phyloP scores from a whole-genome alignment of 495 filamentous ascomycete species.

The Trichodelitschia bisporula region DNA sequence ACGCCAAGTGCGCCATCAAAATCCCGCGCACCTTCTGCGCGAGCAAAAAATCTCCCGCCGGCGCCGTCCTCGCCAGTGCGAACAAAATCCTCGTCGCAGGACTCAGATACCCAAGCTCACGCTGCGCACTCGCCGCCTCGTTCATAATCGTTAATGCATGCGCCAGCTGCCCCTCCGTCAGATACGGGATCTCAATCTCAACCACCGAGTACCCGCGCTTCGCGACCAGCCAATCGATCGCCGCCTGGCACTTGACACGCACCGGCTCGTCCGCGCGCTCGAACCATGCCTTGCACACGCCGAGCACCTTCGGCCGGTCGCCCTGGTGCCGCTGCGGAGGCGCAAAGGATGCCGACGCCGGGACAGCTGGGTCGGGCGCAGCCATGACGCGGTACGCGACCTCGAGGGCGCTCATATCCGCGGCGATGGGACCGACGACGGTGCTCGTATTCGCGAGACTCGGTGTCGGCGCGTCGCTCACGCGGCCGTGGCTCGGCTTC shows the following conservation, averaged over 20 bases:
- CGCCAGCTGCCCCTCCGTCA: slow-evolving; percentile 49
- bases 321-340: slow-evolving; percentile 16
- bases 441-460: slow-evolving; percentile 35
- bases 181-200: slow-evolving; percentile 49
- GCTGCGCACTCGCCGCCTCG: slow-evolving; percentile 8
- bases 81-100: slow-evolving; percentile 53
- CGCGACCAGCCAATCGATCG: slow-evolving; percentile 33
- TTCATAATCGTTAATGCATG: slow-evolving; percentile 60
- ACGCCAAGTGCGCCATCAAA: slow-evolving; percentile 62
- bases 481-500: slow-evolving; percentile 60
- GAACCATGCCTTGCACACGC: slow-evolving; percentile 56
- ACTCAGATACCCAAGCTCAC: slow-evolving; percentile 26
- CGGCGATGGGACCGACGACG: slow-evolving; percentile 53
- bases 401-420: slow-evolving; percentile 58
- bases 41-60: slow-evolving; percentile 41
- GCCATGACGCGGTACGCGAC: slow-evolving; percentile 59
- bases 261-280: slow-evolving; percentile 39
- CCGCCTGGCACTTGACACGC: slow-evolving; percentile 27
- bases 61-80: slow-evolving; percentile 33
- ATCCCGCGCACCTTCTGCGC: slow-evolving; percentile 51
- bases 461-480: slow-evolving; percentile 34
- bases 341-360: slow-evolving; percentile 23
- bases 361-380: slow-evolving; percentile 36
- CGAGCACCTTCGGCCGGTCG: slow-evolving; percentile 27
- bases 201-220: slow-evolving; percentile 38